Evolutionary conservation across 306 rosid genomes (phyloP), one percentile per base, ranked within the genome.

Genomic region (Gastrolobium villosum): DNA sequence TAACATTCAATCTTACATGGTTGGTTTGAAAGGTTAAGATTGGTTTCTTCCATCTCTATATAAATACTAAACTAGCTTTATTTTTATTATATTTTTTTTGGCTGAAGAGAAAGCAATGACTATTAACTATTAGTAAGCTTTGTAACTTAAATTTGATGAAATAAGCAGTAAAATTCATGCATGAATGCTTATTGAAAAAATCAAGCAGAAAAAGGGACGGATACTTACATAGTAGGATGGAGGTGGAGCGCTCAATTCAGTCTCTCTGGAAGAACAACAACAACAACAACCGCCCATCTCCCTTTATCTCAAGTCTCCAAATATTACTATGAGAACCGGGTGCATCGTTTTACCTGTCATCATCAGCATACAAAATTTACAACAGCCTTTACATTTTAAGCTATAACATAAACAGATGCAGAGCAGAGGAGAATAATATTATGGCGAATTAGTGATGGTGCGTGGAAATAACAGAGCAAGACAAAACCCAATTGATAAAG

Each of bases 201-300:
- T 10, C 8, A 45, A 35, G 64, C 7, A 67, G 9, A 43, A 41
- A 54, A 46, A 30, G 73, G 70, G 83, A 20, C 13, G 6, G 66
- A 80, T 71, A 87, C 90, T 74, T 61, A 92, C 97, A 79, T 86
- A 89, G 75, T 74, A 91, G 81, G 87, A 88, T 5, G 88, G 68
- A 14, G 92, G 89, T 10, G 83, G 88, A 80, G 76, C 79, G 45
- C 56, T 86, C 84, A 75, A 73, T 55, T 84, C 91, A 34, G 87
- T 77, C 82, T 84, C 87, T 79, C 75, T 83, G 14, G 91, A 75
- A 79, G 90, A 84, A 89, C 95, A 89, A 10, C 97, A 94, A 65
- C 98, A 94, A 81, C 98, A 94, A 81, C 97, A 94, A 80, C 92
- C 91, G 78, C 99, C 99, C 99, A 94, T 94, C 61, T 78, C 73